Evolutionary conservation across 1,139 yeast species (phyloP).

Genomic region (Yamadazyma aaseri): DNA sequence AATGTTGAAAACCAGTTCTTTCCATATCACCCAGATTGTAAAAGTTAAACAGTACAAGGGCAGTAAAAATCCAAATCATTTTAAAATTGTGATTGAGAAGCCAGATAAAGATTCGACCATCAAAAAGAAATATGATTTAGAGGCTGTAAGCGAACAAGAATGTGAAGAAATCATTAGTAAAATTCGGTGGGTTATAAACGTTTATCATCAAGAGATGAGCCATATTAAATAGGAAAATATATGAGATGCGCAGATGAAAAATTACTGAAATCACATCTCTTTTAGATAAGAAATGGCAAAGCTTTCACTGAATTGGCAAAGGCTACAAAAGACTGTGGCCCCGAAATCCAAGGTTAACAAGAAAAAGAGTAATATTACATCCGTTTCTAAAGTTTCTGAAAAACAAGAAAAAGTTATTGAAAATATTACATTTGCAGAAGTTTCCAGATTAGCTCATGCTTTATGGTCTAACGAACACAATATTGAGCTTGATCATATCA

Average conservation of each 20-base stretch:
- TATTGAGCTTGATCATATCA: constrained; percentile 15
- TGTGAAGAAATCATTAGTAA: constrained; percentile 76
- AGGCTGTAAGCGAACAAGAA: constrained; percentile 61
- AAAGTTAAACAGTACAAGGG: constrained; percentile 70
- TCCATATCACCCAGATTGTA: constrained; percentile 78
- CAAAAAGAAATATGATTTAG: constrained; percentile 80
- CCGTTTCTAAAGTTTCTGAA: neutral
- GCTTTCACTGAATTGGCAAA: constrained; percentile 38
- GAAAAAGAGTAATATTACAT: no score
- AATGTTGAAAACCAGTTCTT: constrained; percentile 77
- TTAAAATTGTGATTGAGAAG: constrained; percentile 79
- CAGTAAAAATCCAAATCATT: constrained; percentile 69
- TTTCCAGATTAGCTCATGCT: constrained; percentile 24
- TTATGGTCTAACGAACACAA: constrained; percentile 31
- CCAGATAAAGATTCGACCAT: constrained; percentile 29
- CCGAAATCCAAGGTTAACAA: constrained; percentile 8
- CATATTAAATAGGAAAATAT: constrained; percentile 10
- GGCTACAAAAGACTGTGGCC: constrained; percentile 25
- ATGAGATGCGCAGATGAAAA: constrained; percentile 9
- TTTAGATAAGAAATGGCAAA: constrained; percentile 15
- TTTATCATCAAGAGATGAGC: constrained; percentile 30
- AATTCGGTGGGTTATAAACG: constrained; percentile 52
- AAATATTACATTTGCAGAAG: neutral
- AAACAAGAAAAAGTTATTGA: constrained; percentile 7
- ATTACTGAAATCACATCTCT: constrained; percentile 3